phyloP scores from a whole-genome alignment of 257 asterid species.

The Solanum tacnaense region DNA sequence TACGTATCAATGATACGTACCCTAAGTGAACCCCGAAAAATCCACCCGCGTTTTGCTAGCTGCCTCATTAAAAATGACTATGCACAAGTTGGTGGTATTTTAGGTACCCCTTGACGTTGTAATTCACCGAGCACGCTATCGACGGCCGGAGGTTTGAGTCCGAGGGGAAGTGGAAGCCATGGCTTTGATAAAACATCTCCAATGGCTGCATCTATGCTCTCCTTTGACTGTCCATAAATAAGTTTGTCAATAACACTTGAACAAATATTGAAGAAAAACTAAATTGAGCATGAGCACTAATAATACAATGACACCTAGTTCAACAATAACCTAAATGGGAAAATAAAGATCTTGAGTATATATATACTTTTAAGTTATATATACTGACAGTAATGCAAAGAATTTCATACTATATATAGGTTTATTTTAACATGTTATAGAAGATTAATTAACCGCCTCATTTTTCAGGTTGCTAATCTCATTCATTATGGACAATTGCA shows the following conservation, averaged over 20 bases:
- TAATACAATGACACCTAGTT: neutral
- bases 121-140: conserved; percentile 77
- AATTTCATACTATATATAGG: neutral
- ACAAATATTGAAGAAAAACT: neutral
- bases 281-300: neutral
- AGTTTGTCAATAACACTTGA: neutral
- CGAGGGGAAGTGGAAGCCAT: conserved; percentile 92
- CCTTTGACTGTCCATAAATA: conserved; percentile 49
- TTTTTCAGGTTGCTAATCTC: too few relatives aligned
- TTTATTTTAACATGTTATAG: too few relatives aligned
- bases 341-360: neutral
- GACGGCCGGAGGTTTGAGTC: conserved; percentile 73
- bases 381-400: neutral
- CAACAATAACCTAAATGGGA: neutral
- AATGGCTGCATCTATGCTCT: conserved; percentile 86
- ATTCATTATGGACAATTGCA: too few relatives aligned
- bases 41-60: neutral
- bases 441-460: too few relatives aligned
- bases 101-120: conserved; percentile 74
- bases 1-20: too few relatives aligned
- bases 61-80: neutral
- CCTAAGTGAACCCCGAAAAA: neutral
- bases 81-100: conserved; percentile 59
- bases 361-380: neutral
- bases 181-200: conserved; percentile 87